Percentiles rank a stretch among this genome's conserved stretches.
phyloP scores from a whole-genome alignment of 441 rosid species.

The Pelargonium myrrhifolium region DNA sequence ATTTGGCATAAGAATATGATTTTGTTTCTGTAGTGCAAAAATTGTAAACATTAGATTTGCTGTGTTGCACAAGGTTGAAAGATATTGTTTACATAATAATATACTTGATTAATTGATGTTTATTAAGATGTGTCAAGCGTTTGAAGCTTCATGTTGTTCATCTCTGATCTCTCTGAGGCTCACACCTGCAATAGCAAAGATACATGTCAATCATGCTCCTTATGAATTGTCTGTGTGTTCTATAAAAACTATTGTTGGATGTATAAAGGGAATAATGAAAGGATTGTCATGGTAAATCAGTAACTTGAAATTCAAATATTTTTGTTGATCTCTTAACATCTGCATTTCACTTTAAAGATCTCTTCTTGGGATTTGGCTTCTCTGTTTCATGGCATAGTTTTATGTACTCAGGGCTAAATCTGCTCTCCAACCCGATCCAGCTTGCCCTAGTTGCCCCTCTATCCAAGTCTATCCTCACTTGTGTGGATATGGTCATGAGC shows the following conservation, averaged over 20 bases:
- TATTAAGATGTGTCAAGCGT: not conserved
- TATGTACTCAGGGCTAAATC: not conserved
- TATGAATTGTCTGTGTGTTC: not conserved
- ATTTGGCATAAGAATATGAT: not conserved
- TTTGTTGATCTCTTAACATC: not conserved
- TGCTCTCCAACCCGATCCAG: not conserved
- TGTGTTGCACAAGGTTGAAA: not conserved
- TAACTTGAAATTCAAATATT: not conserved
- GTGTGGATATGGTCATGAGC: not conserved
- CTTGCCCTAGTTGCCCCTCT: constrained; percentile 4
- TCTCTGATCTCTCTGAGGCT: not conserved
- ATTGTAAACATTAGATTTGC: not conserved
- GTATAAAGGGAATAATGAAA: too few relatives aligned
- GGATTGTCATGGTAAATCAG: not conserved
- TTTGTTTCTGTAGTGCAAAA: not conserved
- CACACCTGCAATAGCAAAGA: not conserved
- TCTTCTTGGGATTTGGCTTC: not conserved
- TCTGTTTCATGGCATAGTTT: constrained; percentile 1
- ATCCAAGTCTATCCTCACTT: not conserved
- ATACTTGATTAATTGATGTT: not conserved
- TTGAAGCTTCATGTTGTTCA: constrained; percentile 1
- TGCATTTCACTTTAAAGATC: not conserved
- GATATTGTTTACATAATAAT: too few relatives aligned
- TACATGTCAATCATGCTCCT: not conserved
- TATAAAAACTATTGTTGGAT: too few relatives aligned